Evolutionary conservation across 805 yeast genomes (phyloP), one percentile per base, ranked within the genome.

Genomic region (Saccharomyces jurei): DNA sequence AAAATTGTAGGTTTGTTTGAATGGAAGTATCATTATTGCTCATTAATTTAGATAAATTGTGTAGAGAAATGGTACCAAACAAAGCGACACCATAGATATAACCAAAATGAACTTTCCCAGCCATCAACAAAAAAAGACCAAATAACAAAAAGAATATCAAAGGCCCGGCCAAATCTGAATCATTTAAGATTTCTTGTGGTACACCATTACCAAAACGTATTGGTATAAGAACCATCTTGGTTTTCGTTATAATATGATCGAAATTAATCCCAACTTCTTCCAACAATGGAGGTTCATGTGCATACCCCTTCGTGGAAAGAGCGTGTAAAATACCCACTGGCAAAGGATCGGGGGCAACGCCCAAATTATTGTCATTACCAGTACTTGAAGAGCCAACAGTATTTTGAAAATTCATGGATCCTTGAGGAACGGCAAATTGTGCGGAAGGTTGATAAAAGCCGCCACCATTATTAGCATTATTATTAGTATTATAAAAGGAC

Each of bases 61-160:
- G 97, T 60, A 90, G 80, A 31, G 96, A 83, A 14, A 89, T 67
- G 1, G 96, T 86, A 17, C 99, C 99, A 62, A 92, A 83, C 47
- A 94, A 72, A 0, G 97, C 98, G 46, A 94, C 96, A 44, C 99
- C 98, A 66, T 94, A 94, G 50, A 94, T 87, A 70, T 94, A 94
- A 1, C 98, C 98, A 68, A 94, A 94, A 69, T 94, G 98, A 14
- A 92, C 87, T 69, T 92, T 94, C 4, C 99, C 98, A 1, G 96
- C 84, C 48, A 91, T 76, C 51, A 92, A 74, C 52, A 94, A 74
- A 56, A 86, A 82, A 0, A 90, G 79, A 22, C 97, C 99, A 67
- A 92, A 92, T 54, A 89, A 71, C 52, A 94, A 74, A 64, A 92
- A 92, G 70, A 92, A 94, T 46, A 94, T 73, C 31, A 94, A 77